phyloP scores from a whole-genome alignment of 352 stramenopile species.

The Phytophthora syringae region DNA sequence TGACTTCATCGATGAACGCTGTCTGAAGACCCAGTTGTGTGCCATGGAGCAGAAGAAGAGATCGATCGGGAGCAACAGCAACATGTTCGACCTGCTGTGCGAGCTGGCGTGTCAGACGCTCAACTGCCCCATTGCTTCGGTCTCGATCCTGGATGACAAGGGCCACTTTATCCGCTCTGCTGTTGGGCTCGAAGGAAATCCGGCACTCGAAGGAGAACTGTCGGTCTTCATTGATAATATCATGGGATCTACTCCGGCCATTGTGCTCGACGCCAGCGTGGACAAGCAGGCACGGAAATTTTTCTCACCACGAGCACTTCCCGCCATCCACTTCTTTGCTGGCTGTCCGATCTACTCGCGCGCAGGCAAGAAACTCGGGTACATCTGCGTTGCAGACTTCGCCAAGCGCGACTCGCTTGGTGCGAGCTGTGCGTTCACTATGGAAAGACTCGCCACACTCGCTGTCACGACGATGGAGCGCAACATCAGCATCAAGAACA shows the following conservation, averaged over 20 bases:
- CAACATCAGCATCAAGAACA: slow-evolving; percentile 48
- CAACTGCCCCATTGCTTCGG: slow-evolving; percentile 77
- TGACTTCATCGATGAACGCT: slow-evolving; percentile 66
- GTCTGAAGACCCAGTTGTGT: slow-evolving; percentile 59
- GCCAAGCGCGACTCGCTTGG: slow-evolving; percentile 80
- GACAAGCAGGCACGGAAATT: slow-evolving; percentile 71
- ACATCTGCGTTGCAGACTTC: slow-evolving; percentile 80
- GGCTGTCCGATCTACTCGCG: slow-evolving; percentile 82
- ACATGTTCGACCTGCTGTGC: slow-evolving; percentile 85
- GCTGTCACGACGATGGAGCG: slow-evolving; percentile 83
- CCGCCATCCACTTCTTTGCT: slow-evolving; percentile 77
- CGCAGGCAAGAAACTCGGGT: slow-evolving; percentile 70
- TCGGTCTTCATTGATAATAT: slow-evolving; percentile 75
- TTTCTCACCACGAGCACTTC: slow-evolving; percentile 52
- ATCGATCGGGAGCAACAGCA: slow-evolving; percentile 48
- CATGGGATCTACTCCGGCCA: slow-evolving; percentile 79
- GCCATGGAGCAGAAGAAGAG: slow-evolving; percentile 64
- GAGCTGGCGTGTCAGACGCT: slow-evolving; percentile 85
- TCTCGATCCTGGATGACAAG: slow-evolving; percentile 67
- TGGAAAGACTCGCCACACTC: slow-evolving; percentile 79
- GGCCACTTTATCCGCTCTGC: slow-evolving; percentile 59
- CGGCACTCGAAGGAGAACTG: slow-evolving; percentile 63
- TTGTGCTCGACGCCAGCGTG: slow-evolving; percentile 75
- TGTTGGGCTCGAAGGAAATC: slow-evolving; percentile 55
- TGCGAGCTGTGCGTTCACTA: slow-evolving; percentile 76